Percentiles rank a stretch among this genome's conserved stretches.
These are phyloP conservation scores for Myotisia sp. DNA, from an alignment of 2,329 filamentous ascomycete species.

Conservation along the genomic window DNA sequence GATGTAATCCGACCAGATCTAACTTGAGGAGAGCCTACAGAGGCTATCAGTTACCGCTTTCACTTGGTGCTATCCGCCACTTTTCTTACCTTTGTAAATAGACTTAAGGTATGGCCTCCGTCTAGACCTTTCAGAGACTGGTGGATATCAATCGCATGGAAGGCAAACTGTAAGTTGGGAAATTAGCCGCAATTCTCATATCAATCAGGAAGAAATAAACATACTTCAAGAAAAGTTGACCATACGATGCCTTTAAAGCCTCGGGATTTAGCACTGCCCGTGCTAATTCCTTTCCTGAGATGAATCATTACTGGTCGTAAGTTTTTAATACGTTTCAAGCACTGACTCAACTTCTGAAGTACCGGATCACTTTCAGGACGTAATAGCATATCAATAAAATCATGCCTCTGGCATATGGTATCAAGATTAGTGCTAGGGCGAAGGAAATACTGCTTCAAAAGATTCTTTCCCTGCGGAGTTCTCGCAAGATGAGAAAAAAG, in stretches of 20 bases:
- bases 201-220: constrained; percentile 11
- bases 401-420: constrained; percentile 57
- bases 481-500: constrained; percentile 61
- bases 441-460: constrained; percentile 67
- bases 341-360: constrained; percentile 43
- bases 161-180: constrained; percentile 45
- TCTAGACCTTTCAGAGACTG: constrained; percentile 47
- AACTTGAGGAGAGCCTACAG: constrained; percentile 45
- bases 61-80: no score
- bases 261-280: constrained; percentile 34
- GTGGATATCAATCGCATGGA: constrained; percentile 54
- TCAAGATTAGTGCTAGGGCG: constrained; percentile 57
- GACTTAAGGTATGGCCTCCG: constrained; percentile 38
- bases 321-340: constrained; percentile 60
- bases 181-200: background rate
- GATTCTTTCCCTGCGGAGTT: constrained; percentile 63
- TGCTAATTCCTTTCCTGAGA: constrained; percentile 62
- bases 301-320: constrained; percentile 54
- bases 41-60: background rate
- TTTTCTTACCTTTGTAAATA: constrained; percentile 44
- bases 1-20: constrained; percentile 44
- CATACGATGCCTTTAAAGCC: constrained; percentile 55
- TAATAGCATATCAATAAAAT: constrained; percentile 52
- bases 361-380: constrained; percentile 50
- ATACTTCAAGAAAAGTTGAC: constrained; percentile 49